Base-by-base conservation (phyloP, 2,329 filamentous ascomycete species). In the Neobulgaria alba region DNA sequence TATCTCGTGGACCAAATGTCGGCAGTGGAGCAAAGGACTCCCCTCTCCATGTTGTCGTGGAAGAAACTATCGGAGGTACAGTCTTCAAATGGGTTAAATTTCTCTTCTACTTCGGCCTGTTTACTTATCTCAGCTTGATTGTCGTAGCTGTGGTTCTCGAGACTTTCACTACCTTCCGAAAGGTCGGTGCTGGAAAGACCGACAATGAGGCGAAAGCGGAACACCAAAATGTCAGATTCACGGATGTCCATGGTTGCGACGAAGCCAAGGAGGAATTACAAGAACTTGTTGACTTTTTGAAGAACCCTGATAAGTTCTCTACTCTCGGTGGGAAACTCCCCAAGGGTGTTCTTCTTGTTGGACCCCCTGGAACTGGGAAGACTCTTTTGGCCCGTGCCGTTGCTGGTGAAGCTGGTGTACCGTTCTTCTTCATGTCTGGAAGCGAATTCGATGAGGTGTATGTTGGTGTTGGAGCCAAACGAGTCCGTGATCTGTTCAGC, bases 371-470 rank as follows among this genome's bases (percentile, higher is more conserved):
- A 67, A 98, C 92, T 46, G 92, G 92, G 67, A 98, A 98, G 68
- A 98, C 92, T 10, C 76, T 98, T 30, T 76, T 98, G 46, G 92
- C 92, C 48, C 82, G 92, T 57, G 93, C 92, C 41, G 92, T 98
- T 46, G 92, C 92, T 35, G 92, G 92, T 38, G 92, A 98, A 67
- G 89, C 92, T 39, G 92, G 90, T 41, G 92, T 98, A 14, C 92
- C 92, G 1, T 98, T 98, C 73, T 98, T 96, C 73, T 98, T 95
- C 73, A 96, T 98, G 90, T 98, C 92, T 58, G 92, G 92, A 37
- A 94, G 87, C 43, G 92, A 98, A 62, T 98, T 98, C 59, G 92
- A 98, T 58, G 92, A 98, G 64, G 83, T 98, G 38, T 98, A 95
- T 58, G 93, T 98, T 26, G 92, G 92, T 59, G 92, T 98, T 39